A percentile compares a stretch with the other conserved stretches of the same genome.
These are phyloP conservation scores for Phallus indusiatus DNA, from an alignment of 768 basidiomycete species.

Conservation along the genomic window DNA sequence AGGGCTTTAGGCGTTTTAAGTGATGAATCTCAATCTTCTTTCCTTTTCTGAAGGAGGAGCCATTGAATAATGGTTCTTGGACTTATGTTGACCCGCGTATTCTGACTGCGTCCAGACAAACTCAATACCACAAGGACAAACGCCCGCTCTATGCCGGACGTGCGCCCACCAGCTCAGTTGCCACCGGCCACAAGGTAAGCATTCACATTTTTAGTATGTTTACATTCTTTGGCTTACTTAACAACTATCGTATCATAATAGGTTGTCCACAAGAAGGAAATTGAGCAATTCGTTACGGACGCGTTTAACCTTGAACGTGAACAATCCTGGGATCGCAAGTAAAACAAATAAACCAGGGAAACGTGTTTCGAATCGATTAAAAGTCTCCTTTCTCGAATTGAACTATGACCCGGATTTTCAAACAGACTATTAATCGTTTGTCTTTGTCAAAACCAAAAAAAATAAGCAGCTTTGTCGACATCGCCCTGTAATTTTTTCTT, in stretches of 20 bases:
- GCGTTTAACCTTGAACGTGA: constrained; percentile 20
- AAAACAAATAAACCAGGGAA: neutral
- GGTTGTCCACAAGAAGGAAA: constrained; percentile 85
- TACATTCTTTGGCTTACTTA: constrained; percentile 14
- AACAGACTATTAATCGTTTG: too few relatives aligned
- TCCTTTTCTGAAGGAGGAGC: constrained; percentile 58
- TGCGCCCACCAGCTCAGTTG: constrained; percentile 84
- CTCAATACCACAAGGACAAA: constrained; percentile 84
- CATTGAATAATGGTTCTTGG: constrained; percentile 97
- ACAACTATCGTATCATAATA: constrained; percentile 23
- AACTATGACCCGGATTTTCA: too few relatives aligned
- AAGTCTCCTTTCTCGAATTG: too few relatives aligned
- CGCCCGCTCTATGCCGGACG: constrained; percentile 90
- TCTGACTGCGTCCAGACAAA: constrained; percentile 86
- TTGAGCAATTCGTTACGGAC: constrained; percentile 51
- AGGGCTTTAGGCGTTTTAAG: neutral
- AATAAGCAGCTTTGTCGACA: too few relatives aligned
- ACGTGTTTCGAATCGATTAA: neutral
- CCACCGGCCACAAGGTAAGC: constrained; percentile 81
- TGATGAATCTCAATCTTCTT: neutral
- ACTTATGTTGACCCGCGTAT: constrained; percentile 91
- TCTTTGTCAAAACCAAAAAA: too few relatives aligned
- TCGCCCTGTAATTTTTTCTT: too few relatives aligned
- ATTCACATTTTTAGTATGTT: neutral
- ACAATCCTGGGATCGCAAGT: neutral